Base-by-base conservation (phyloP, 2,329 filamentous ascomycete species). In the Colletotrichum acutatum region DNA sequence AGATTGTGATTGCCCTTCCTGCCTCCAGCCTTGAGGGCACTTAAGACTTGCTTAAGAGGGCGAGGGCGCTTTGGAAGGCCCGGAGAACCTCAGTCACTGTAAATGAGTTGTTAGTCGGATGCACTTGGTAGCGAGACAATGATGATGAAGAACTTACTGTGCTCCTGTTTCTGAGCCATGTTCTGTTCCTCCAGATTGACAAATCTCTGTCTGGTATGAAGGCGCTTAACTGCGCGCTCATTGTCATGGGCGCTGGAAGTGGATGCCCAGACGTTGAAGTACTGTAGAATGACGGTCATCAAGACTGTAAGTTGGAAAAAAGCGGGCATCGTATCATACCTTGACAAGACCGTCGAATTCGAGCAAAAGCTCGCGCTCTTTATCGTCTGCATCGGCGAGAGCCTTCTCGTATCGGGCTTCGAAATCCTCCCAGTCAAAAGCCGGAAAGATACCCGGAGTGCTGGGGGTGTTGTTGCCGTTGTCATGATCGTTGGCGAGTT, bases 341-440 rank as follows among this genome's bases (percentile, higher is more conserved):
- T 91, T 89, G 74, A 93, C 88, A n/a, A 95, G 84, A 54, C 86
- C 83, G 19, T 91, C 86, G 75, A 93, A 94, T 74, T 95, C 92
- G 24, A 90, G 86, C 66, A 93, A 83, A 57, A 96, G 85, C 34
- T 89, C 85, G 57, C 87, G 86, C 79, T 98, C 95, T 2, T 90
- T 84, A 2, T 86, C 84, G 64, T 91, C 88, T 42, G 92, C 89
- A 53, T 91, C 86, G 16, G 85, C 82, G 77, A 97, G 89, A 22
- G 90, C 90, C 65, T 88, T 84, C 72, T 92, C 87, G 77, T 95
- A 97, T 54, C 90, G 89, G 1, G 84, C 79, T 80, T 95, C 88
- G 37, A 98, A 91, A n/a, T 92, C 88, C 3, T 91, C 86, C 95
- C 95, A 98, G 82, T 95, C 90, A 78, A 94, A 95, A 0, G 78